Conservation (phyloP, 1,284 basidiomycete genomes). For the Trametes polyzona region DNA sequence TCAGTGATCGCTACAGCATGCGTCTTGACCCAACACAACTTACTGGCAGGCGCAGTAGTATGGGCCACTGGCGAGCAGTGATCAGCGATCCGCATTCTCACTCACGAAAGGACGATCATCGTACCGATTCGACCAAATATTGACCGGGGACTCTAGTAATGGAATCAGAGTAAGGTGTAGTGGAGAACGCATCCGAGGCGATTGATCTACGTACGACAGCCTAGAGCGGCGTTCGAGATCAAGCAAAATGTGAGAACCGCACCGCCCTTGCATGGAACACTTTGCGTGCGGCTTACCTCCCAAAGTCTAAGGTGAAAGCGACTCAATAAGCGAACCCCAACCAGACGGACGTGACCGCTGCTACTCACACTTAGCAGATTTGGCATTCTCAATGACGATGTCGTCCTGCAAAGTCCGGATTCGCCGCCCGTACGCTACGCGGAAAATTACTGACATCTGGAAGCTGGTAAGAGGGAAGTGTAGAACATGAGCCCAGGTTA, state of each 20-base stretch:
- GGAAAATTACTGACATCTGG: conserved; percentile 14
- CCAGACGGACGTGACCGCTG: neutral
- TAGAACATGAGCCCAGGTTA: neutral
- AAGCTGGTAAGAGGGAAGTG: neutral
- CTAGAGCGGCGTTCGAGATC: neutral
- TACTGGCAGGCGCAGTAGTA: conserved; percentile 13
- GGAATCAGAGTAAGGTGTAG: neutral
- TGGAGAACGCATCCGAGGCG: neutral
- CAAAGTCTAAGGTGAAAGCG: neutral
- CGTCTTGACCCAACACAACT: neutral
- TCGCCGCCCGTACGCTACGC: conserved; percentile 9
- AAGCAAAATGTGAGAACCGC: neutral
- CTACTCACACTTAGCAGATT: conserved; percentile 3
- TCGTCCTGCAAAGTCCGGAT: conserved; percentile 10
- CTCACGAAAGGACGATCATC: too few relatives aligned
- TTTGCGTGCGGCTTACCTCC: neutral
- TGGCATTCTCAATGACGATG: neutral
- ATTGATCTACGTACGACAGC: neutral
- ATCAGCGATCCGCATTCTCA: too few relatives aligned
- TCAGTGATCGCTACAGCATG: neutral
- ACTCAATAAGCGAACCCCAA: neutral
- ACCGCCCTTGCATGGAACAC: neutral
- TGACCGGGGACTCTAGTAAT: conserved; percentile 6
- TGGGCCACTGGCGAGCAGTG: conserved; percentile 3
- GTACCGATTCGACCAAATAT: conserved; percentile 13